These are phyloP conservation scores for Ogataea ramenticola DNA, from an alignment of 805 yeast genomes.

Conservation along the genomic window DNA sequence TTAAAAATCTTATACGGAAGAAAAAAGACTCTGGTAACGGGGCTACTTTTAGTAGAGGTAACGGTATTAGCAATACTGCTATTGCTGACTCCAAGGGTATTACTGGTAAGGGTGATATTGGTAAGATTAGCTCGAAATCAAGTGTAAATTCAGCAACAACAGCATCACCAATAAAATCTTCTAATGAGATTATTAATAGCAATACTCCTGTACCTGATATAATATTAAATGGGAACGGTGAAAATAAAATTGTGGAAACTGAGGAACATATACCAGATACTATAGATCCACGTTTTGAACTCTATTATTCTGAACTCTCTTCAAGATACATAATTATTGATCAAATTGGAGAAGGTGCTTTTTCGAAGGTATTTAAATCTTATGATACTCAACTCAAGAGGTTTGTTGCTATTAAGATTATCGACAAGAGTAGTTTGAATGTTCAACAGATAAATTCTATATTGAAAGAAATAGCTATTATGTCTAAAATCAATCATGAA, in stretches of 20 bases:
- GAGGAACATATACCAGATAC: not conserved
- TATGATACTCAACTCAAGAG: constrained; percentile 34
- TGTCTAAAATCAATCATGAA: constrained; percentile 56
- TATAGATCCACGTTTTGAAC: not conserved
- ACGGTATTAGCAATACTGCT: not conserved
- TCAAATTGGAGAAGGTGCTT: constrained; percentile 79
- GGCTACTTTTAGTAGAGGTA: not conserved
- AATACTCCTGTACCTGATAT: not conserved
- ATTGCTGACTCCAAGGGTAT: not conserved
- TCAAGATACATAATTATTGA: constrained; percentile 19
- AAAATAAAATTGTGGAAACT: not conserved
- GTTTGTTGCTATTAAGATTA: constrained; percentile 67
- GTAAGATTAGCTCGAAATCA: not conserved
- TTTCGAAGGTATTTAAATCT: constrained; percentile 78
- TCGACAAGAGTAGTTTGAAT: constrained; percentile 52
- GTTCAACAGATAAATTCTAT: constrained; percentile 48
- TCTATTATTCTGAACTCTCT: constrained; percentile 21
- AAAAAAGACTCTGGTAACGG: not conserved
- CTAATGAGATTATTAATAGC: too few relatives aligned
- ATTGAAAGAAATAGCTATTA: constrained; percentile 64
- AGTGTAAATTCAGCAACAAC: not conserved
- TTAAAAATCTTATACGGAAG: constrained; percentile 1
- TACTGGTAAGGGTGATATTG: not conserved
- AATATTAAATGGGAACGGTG: too few relatives aligned
- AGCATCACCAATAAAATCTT: too few relatives aligned